Conservation (phyloP, 2,329 filamentous ascomycete genomes). For the Aspergillus nomiae region DNA sequence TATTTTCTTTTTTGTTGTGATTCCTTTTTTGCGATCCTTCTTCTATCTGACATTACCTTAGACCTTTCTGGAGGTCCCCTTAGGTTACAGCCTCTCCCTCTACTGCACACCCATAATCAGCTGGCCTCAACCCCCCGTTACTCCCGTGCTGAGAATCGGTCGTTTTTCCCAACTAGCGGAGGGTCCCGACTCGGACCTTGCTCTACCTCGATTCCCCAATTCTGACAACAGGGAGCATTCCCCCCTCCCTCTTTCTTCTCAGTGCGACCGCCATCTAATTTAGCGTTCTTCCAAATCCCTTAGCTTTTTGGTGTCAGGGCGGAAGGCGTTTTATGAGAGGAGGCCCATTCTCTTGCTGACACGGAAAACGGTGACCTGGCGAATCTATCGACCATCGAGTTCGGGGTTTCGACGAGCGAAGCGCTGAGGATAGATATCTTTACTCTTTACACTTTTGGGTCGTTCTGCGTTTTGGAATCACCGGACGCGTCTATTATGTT, state of each 20-base stretch:
- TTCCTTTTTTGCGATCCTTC: neutral
- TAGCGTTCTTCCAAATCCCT: neutral
- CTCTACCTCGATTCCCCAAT: conserved; percentile 8
- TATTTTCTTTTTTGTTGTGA: neutral
- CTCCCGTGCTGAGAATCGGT: conserved; percentile 3
- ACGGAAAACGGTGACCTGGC: neutral
- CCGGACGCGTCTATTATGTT: neutral
- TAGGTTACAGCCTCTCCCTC: neutral
- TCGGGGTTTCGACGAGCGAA: neutral
- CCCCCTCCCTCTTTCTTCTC: neutral
- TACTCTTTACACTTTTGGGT: neutral
- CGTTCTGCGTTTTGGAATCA: neutral
- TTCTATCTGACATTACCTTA: conserved; percentile 1
- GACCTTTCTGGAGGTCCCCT: neutral
- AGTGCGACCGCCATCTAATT: neutral
- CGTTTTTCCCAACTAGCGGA: conserved; percentile 10
- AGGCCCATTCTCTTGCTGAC: neutral
- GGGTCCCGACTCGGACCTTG: conserved; percentile 9
- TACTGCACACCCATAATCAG: neutral
- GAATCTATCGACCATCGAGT: neutral
- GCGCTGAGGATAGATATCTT: neutral
- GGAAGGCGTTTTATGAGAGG: conserved; percentile 2
- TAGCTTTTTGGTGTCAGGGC: neutral
- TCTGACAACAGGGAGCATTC: neutral
- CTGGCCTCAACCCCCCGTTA: conserved; percentile 5